Percentiles rank a stretch among this genome's conserved stretches.
These are phyloP conservation scores for Pontederia paniculata DNA, from an alignment of 176 grass and related monocot genomes.

Conservation along the genomic window DNA sequence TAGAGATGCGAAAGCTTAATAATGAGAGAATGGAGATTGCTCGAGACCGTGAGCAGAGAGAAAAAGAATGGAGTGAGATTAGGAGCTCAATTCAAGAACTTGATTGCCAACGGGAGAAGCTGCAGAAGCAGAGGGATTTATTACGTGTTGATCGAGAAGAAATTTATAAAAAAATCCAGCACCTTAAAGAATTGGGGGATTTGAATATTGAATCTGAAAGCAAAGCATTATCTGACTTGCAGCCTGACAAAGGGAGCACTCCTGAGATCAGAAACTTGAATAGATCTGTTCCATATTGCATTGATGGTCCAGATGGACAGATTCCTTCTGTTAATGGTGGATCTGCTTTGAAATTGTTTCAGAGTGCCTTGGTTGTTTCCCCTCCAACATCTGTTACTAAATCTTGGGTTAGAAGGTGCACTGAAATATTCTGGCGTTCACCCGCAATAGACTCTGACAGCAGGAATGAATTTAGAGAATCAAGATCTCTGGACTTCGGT, in stretches of 20 bases:
- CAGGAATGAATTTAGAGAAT: slow-evolving; percentile 19
- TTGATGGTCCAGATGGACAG: not conserved
- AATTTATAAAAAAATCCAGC: slow-evolving; percentile 63
- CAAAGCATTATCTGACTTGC: slow-evolving; percentile 39
- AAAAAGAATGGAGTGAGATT: slow-evolving; percentile 61
- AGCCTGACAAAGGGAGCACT: slow-evolving; percentile 26
- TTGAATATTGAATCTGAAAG: slow-evolving; percentile 58
- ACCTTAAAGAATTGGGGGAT: slow-evolving; percentile 62
- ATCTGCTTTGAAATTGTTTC: not conserved
- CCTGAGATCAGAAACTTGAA: not conserved
- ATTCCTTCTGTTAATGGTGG: not conserved
- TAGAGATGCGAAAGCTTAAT: slow-evolving; percentile 73
- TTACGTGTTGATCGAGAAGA: slow-evolving; percentile 64
- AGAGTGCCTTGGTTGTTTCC: slow-evolving; percentile 15
- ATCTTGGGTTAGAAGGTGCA: slow-evolving; percentile 70
- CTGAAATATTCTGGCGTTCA: slow-evolving; percentile 60
- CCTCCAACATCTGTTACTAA: slow-evolving; percentile 35
- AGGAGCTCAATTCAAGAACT: slow-evolving; percentile 51
- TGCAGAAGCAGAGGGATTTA: slow-evolving; percentile 84
- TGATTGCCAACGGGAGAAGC: slow-evolving; percentile 68
- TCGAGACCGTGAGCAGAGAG: slow-evolving; percentile 54
- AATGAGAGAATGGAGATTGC: slow-evolving; percentile 70
- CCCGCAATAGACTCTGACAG: slow-evolving; percentile 27
- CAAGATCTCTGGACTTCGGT: not conserved
- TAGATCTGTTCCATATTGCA: not conserved